phyloP scores from a whole-genome alignment of 2,329 filamentous ascomycete genomes.

The Penicillium decumbens region DNA sequence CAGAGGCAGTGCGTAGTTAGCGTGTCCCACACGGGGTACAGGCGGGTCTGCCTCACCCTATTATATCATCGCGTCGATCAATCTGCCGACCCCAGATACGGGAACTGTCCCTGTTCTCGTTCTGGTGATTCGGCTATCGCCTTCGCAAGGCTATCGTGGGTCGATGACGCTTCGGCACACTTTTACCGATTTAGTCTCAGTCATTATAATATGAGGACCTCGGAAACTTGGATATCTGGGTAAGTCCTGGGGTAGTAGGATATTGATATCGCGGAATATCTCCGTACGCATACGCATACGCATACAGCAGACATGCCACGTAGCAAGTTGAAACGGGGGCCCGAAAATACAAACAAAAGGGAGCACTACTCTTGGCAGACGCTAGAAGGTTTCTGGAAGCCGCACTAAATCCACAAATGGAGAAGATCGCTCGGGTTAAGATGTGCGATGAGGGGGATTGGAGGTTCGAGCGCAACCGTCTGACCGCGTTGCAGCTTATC shows the following conservation, averaged over 20 bases:
- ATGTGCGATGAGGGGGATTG: conserved; percentile 5
- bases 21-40: background rate
- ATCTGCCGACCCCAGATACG: background rate
- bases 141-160: background rate
- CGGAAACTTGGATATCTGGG: background rate
- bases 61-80: conserved; percentile 5
- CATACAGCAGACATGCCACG: background rate
- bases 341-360: background rate
- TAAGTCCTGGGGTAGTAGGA: background rate
- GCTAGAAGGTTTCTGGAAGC: background rate
- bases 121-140: background rate
- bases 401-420: background rate
- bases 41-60: background rate
- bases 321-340: background rate
- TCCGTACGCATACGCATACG: background rate
- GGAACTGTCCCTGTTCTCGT: background rate
- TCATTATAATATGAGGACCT: background rate
- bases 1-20: background rate
- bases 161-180: conserved; percentile 1
- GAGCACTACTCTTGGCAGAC: background rate
- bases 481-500: conserved; percentile 16
- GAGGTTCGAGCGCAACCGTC: conserved; percentile 4
- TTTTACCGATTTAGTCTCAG: background rate
- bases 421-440: background rate
- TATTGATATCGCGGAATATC: background rate